phyloP scores from a whole-genome alignment of 352 stramenopile genomes.

The Globisporangium middletonii region DNA sequence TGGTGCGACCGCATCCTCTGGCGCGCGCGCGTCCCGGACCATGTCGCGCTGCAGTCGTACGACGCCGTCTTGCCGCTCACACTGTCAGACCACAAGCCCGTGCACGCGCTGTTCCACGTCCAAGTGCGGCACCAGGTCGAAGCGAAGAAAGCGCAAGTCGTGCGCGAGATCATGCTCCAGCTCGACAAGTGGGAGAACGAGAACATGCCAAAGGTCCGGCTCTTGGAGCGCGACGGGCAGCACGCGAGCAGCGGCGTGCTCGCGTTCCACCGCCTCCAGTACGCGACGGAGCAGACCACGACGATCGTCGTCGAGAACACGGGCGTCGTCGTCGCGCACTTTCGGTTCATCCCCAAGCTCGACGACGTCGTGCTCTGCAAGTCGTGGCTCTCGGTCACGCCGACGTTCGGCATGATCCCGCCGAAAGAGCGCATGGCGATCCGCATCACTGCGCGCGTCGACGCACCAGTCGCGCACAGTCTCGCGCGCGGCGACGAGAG shows the following conservation, averaged over 20 bases:
- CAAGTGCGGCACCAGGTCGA: constrained; percentile 92
- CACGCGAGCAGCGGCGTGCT: constrained; percentile 53
- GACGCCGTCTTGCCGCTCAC: constrained; percentile 83
- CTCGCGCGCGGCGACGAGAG: constrained; percentile 89
- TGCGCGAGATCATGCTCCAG: constrained; percentile 91
- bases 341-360: constrained; percentile 90
- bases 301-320: constrained; percentile 86
- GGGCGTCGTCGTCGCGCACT: constrained; percentile 92
- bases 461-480: constrained; percentile 82
- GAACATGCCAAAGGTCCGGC: constrained; percentile 89
- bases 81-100: constrained; percentile 98
- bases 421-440: constrained; percentile 81
- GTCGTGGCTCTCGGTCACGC: constrained; percentile 88
- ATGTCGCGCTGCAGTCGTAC: constrained; percentile 84
- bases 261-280: constrained; percentile 58
- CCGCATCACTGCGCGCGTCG: constrained; percentile 88
- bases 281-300: constrained; percentile 53
- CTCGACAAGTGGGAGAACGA: constrained; percentile 97
- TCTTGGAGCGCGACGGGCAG: constrained; percentile 47
- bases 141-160: constrained; percentile 86
- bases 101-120: constrained; percentile 90
- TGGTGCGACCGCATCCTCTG: constrained; percentile 93
- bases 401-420: constrained; percentile 87
- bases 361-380: constrained; percentile 88
- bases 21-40: constrained; percentile 45